Percentiles rank a stretch among this genome's conserved stretches.
Evolutionary conservation across 805 yeast species (phyloP).

Genomic region (Candida odintsovae): DNA sequence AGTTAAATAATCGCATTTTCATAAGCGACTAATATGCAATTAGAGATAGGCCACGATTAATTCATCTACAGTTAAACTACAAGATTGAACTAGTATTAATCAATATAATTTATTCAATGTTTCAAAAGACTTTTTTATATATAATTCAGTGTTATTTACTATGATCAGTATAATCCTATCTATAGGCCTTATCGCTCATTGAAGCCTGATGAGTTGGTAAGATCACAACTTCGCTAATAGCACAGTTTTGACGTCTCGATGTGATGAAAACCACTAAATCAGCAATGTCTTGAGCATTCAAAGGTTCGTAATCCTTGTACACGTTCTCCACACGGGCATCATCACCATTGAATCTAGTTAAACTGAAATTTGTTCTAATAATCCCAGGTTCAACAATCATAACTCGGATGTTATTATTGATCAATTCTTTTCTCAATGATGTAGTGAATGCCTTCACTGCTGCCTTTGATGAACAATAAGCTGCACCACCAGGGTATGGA

Average conservation of each 20-base stretch:
- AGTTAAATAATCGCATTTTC: too few relatives aligned
- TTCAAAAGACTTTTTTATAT: too few relatives aligned
- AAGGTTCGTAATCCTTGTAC: constrained; percentile 50
- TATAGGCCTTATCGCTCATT: constrained; percentile 22
- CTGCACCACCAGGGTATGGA: constrained; percentile 56
- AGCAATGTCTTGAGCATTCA: constrained; percentile 53
- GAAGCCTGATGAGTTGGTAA: constrained; percentile 86
- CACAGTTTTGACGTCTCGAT: constrained; percentile 52
- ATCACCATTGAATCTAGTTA: constrained; percentile 54
- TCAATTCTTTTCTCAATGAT: constrained; percentile 65
- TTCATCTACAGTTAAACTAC: too few relatives aligned
- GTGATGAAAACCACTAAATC: constrained; percentile 52
- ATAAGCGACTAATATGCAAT: too few relatives aligned
- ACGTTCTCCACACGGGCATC: constrained; percentile 44
- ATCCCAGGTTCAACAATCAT: constrained; percentile 61
- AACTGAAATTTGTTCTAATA: constrained; percentile 59
- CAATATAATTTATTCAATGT: too few relatives aligned
- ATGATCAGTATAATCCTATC: too few relatives aligned
- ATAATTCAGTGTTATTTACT: too few relatives aligned
- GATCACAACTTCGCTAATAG: constrained; percentile 71
- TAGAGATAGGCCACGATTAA: too few relatives aligned
- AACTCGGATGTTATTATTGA: constrained; percentile 58
- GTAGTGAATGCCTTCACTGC: constrained; percentile 68
- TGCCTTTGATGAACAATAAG: constrained; percentile 69
- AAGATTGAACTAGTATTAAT: too few relatives aligned